These are phyloP conservation scores for Magnaporthales sp. DNA, from an alignment of 2,329 filamentous ascomycete genomes.

Conservation along the genomic window DNA sequence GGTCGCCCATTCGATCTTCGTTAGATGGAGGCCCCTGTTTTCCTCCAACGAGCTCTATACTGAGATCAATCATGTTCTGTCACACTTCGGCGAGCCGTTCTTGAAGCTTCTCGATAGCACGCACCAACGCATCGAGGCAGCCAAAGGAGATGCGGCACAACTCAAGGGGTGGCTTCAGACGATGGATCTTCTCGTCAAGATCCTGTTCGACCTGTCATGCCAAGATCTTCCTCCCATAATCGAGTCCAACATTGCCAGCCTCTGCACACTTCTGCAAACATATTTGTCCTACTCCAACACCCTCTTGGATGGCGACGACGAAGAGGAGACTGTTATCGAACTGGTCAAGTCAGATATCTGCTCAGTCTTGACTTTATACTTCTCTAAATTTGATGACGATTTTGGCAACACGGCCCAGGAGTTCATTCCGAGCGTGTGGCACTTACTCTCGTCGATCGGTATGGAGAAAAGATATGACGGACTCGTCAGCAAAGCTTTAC, in stretches of 20 bases:
- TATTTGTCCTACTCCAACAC: constrained; percentile 86
- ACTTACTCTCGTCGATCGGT: constrained; percentile 76
- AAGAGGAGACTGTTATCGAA: constrained; percentile 82
- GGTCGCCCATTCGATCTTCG: constrained; percentile 97
- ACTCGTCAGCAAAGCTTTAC: constrained; percentile 85
- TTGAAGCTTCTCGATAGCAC: constrained; percentile 70
- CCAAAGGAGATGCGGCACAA: constrained; percentile 63
- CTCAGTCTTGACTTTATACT: constrained; percentile 80
- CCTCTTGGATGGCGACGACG: constrained; percentile 76
- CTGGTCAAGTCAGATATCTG: constrained; percentile 90
- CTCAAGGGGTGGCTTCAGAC: constrained; percentile 76
- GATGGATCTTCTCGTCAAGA: constrained; percentile 80
- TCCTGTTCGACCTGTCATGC: constrained; percentile 94
- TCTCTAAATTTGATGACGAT: constrained; percentile 91
- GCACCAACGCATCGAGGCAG: constrained; percentile 64
- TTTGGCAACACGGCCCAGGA: constrained; percentile 62
- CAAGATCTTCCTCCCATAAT: constrained; percentile 94
- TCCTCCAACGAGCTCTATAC: constrained; percentile 85
- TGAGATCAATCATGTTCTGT: constrained; percentile 93
- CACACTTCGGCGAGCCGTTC: constrained; percentile 76
- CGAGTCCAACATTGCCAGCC: constrained; percentile 73
- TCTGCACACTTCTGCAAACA: constrained; percentile 78
- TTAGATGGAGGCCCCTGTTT: constrained; percentile 89
- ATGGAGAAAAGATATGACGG: constrained; percentile 89
- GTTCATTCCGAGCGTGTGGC: constrained; percentile 91